Base-by-base conservation (phyloP, 495 filamentous ascomycete species). In the Talaromyces thailandensis region DNA sequence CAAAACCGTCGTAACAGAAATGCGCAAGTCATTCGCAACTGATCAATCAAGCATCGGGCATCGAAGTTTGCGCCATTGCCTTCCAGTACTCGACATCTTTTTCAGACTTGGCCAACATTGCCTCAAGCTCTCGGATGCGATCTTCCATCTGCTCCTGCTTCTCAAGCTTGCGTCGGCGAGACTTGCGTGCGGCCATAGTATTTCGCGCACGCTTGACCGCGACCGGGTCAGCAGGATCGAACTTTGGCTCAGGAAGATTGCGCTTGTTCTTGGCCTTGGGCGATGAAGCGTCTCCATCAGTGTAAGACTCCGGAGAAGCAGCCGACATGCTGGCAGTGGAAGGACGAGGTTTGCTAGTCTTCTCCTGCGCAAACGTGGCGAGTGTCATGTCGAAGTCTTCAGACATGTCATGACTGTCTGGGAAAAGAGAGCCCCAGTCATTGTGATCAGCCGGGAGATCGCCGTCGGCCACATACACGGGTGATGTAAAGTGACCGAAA, bases 181-280 rank as follows among this genome's bases (percentile, higher is more conserved):
- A 97, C 74, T 97, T 97, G 50, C 94, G 90, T 64, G 94, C 94
- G 52, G 94, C 94, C 74, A 93, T 81, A 14, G 94, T 98, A 74
- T 98, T 98, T 62, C 93, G 87, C 35, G 93, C 93, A 65, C 94
- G 91, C 83, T 97, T 98, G 79, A 91, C 83, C 9, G 90, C 91
- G 14, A 90, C 72, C 0, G 88, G 87, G 69, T 97, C 93, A 26
- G 80, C 76, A 16, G 70, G 66, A 55, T 80, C 73, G 24, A 65
- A 74, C 35, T 68, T 69, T 71, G 90, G 88, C 58, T 89, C 88
- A 25, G 96, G 81, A 45, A 90, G 87, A 12, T 28, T 28, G 5
- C 23, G 32, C 35, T 51, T 51, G 31, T 35, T 60, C 63, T 72
- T 72, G 29, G 68, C 70, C 57, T 68, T 71, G 52, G 74, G 70